Evolutionary conservation across 805 yeast species (phyloP), one percentile per base, ranked within the genome.

Genomic region (Yarrowia sp.): DNA sequence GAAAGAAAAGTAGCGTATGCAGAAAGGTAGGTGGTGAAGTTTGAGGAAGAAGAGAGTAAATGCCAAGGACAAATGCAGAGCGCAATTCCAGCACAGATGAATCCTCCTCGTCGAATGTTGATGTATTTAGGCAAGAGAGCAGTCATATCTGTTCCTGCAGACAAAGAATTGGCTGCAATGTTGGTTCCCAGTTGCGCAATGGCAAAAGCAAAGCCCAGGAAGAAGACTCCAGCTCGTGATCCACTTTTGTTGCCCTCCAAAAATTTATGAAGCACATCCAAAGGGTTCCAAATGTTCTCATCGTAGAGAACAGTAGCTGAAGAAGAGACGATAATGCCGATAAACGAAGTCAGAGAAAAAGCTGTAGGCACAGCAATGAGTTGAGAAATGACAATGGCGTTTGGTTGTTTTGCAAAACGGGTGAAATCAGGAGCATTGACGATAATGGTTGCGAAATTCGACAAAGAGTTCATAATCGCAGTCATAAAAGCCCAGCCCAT

Each of bases 401-500:
- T 74, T 61, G 82, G 79, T 22, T 84, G 85, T 68, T 80, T 82
- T 9, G 96, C 88, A 77, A 90, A 87, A 75, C 97, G 84, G 31
- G 96, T 82, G 75, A 91, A 91, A 79, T 91, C 97, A 1, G 97
- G 96, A 14, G 95, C 89, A 76, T 91, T 91, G 64, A 88, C 83
- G 72, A 92, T 88, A 71, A 91, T 81, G n/a, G 97, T 88, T 5
- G 96, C 95, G 72, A 91, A 91, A 76, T 90, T 91, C 32, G 96
- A 89, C 67, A 91, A 77, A 18, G 92, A 82, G 76, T 86, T 87
- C 96, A 92, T 89, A 36, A 86, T 80, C 5, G 93, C 84, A 69
- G 81, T 81, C 63, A 91, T 83, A 73, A 90, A 91, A 0, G 89
- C 90, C 98, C 98, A 92, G 31, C 84, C 91, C 68, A 86, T 83